Conservation (phyloP, 768 basidiomycete genomes). For the Amanita inopinata region DNA sequence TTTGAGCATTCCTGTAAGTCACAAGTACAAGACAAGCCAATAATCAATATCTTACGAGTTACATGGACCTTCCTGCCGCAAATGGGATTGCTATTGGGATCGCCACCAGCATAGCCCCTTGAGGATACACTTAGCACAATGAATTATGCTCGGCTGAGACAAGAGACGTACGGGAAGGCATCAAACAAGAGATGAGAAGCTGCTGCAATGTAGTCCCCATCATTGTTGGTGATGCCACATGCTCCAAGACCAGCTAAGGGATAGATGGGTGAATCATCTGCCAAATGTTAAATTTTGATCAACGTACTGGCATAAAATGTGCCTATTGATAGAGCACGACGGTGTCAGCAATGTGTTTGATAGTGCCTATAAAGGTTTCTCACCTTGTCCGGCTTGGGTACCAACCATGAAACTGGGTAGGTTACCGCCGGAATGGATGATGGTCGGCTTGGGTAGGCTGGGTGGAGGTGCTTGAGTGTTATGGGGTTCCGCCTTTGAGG, state of each 20-base stretch:
- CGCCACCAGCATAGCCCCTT: constrained; percentile 44
- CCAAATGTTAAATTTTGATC: constrained; percentile 1
- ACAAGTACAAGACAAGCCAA: constrained; percentile 4
- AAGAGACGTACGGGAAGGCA: constrained; percentile 41
- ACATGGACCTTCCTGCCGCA: constrained; percentile 41
- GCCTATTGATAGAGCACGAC: constrained; percentile 17
- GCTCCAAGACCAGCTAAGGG: constrained; percentile 48
- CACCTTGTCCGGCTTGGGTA: constrained; percentile 40
- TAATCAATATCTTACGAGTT: constrained; percentile 34
- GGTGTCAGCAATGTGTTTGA: neutral
- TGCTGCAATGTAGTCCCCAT: constrained; percentile 45
- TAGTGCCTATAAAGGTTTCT: neutral
- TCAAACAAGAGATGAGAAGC: constrained; percentile 50
- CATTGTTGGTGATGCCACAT: constrained; percentile 49
- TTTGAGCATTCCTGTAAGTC: constrained; percentile 17
- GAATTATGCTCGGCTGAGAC: neutral
- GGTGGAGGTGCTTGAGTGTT: constrained; percentile 14
- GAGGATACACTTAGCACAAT: constrained; percentile 4
- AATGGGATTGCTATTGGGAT: constrained; percentile 73
- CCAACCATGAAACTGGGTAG: constrained; percentile 37
- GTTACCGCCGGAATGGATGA: constrained; percentile 7
- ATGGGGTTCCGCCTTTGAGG: too few relatives aligned
- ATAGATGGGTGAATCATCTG: constrained; percentile 7
- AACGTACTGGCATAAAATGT: constrained; percentile 43
- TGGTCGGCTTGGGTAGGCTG: constrained; percentile 11